Evolutionary conservation across 345 rosid genomes (phyloP).

Genomic region (Rubroshorea leprosula): DNA sequence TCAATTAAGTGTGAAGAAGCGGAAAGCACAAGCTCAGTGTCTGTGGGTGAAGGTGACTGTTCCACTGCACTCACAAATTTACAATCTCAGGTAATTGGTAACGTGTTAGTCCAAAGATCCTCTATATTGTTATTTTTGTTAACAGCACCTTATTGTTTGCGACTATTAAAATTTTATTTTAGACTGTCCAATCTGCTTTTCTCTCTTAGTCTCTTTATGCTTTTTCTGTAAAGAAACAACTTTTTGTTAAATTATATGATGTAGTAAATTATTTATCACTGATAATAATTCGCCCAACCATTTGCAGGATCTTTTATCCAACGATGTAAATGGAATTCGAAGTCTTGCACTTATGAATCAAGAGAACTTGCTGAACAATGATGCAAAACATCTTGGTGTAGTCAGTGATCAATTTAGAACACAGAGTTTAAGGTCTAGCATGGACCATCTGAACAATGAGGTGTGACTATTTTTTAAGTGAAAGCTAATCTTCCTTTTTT

Average conservation of each 20-base stretch:
- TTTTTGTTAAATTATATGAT: no score
- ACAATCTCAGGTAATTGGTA: conserved; percentile 35
- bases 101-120: conserved; percentile 3
- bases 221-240: no score
- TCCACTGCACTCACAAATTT: conserved; percentile 11
- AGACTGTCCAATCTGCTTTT: no score
- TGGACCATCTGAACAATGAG: conserved; percentile 89
- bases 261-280: no score
- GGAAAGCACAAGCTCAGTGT: conserved; percentile 20
- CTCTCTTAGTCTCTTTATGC: no score
- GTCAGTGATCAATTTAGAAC: conserved; percentile 59
- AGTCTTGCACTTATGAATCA: conserved; percentile 30
- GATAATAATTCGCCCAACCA: conserved; percentile 16
- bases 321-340: conserved; percentile 35
- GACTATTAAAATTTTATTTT: no score
- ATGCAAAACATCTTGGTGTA: conserved; percentile 43
- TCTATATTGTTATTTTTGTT: no score
- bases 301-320: conserved; percentile 47
- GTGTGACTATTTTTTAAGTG: conserved; percentile 26
- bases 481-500: conserved; percentile 7
- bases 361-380: conserved; percentile 31
- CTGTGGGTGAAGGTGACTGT: conserved; percentile 20
- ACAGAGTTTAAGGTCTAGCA: conserved; percentile 67
- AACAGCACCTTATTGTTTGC: no score
- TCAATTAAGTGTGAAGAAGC: conserved; percentile 24